A percentile compares a stretch with the other conserved stretches of the same genome.
phyloP scores from a whole-genome alignment of 164 flowering plant genomes.

The Houttuynia cordata region DNA sequence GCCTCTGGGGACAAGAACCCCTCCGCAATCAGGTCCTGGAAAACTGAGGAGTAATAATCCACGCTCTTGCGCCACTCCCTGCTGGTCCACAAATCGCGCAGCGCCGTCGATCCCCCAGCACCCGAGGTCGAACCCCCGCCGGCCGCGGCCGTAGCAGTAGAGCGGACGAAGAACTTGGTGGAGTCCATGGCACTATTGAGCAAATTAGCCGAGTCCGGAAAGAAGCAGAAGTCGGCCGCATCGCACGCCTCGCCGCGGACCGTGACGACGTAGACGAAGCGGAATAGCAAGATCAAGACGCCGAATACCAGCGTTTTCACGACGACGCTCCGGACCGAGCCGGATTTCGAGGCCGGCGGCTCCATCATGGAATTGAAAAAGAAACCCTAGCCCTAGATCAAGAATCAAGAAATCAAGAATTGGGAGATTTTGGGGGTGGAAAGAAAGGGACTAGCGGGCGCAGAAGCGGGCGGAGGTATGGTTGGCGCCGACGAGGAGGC shows the following conservation, averaged over 20 bases:
- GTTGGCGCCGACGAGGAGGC: conserved; percentile 62
- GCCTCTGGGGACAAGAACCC: conserved; percentile 41
- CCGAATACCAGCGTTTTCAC: conserved; percentile 48
- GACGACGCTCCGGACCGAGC: conserved; percentile 37
- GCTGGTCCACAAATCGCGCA: conserved; percentile 38
- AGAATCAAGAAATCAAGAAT: not conserved
- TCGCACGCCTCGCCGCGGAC: conserved; percentile 62
- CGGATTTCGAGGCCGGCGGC: conserved; percentile 29
- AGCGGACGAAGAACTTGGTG: conserved; percentile 8
- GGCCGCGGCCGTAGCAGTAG: no score
- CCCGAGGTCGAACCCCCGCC: not conserved
- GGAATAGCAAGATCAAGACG: conserved; percentile 34
- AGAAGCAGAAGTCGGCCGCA: conserved; percentile 70
- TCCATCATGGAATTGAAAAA: conserved; percentile 25
- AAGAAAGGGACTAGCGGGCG: conserved; percentile 39
- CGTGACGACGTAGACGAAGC: conserved; percentile 62
- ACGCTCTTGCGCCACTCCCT: conserved; percentile 53
- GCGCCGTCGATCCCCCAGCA: conserved; percentile 1
- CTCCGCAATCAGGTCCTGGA: conserved; percentile 62
- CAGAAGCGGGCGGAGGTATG: conserved; percentile 95
- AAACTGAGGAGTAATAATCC: conserved; percentile 57
- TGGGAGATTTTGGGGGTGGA: not conserved
- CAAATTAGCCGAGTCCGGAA: conserved; percentile 41
- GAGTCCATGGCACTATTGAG: conserved; percentile 16
- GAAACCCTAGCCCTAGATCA: not conserved